Evolutionary conservation across 202 grass and related monocot species (phyloP).

Genomic region (Hordeum pubiflorum): DNA sequence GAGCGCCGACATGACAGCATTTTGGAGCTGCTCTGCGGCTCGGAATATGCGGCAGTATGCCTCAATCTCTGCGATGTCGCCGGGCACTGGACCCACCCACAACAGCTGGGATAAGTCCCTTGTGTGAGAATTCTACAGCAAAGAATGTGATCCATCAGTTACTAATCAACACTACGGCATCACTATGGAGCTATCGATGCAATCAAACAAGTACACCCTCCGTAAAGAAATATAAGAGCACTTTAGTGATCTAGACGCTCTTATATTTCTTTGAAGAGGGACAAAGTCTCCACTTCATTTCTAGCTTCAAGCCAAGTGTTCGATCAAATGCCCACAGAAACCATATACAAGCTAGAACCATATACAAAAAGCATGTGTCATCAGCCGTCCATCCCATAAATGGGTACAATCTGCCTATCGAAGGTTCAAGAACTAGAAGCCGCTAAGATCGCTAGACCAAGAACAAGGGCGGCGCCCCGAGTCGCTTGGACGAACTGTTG

Average conservation of each 20-base stretch:
- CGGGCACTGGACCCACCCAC: slow-evolving; percentile 69
- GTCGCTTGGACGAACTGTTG: slow-evolving; percentile 8
- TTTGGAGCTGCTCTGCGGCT: slow-evolving; percentile 76
- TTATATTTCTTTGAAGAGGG: neutral
- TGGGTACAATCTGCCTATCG: neutral
- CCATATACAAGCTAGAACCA: neutral
- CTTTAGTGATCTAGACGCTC: no score
- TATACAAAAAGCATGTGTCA: neutral
- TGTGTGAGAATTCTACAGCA: slow-evolving; percentile 55
- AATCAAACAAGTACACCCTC: neutral
- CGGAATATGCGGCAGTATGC: slow-evolving; percentile 92
- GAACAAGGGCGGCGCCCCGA: neutral
- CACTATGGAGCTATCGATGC: neutral
- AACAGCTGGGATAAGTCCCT: slow-evolving; percentile 70
- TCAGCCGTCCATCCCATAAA: neutral
- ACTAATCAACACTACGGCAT: neutral
- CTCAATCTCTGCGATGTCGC: slow-evolving; percentile 87
- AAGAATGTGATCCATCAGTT: slow-evolving; percentile 8
- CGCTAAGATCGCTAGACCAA: neutral
- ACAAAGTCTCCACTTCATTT: slow-evolving; percentile 19
- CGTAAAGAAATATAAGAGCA: no score
- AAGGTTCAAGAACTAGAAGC: neutral
- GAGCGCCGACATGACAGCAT: slow-evolving; percentile 67
- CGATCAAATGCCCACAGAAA: neutral
- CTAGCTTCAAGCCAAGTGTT: neutral